phyloP scores from a whole-genome alignment of 73 alveolate species.

The Paramecium sonneborni region DNA sequence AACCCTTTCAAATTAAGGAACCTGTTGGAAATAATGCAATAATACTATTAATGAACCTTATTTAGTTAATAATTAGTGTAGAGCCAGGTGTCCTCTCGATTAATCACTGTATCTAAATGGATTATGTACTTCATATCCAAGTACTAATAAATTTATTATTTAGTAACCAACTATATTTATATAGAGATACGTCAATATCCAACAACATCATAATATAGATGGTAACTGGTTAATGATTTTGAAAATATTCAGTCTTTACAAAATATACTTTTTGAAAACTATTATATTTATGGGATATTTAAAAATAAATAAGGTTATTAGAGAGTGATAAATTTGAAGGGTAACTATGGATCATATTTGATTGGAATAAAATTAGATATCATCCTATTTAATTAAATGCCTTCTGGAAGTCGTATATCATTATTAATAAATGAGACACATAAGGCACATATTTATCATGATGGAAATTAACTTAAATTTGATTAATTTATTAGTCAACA shows the following conservation, averaged over 20 bases:
- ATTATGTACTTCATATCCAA: not conserved
- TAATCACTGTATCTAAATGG: not conserved
- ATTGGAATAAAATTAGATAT: not conserved
- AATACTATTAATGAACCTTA: no score
- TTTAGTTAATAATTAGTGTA: not conserved
- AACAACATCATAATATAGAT: not conserved
- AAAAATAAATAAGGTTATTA: not conserved
- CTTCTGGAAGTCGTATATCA: not conserved
- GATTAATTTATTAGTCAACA: not conserved
- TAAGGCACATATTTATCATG: not conserved
- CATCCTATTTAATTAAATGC: not conserved
- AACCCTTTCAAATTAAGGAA: no score
- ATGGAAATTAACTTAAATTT: not conserved
- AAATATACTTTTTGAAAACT: not conserved
- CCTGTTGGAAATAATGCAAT: no score
- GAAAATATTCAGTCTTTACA: not conserved
- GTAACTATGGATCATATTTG: not conserved
- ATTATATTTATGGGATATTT: not conserved
- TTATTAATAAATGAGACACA: not conserved
- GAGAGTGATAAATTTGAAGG: not conserved
- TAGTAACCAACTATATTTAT: not conserved
- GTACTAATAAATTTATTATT: not conserved
- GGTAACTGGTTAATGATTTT: not conserved
- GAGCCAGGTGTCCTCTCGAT: not conserved
- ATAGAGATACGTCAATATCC: not conserved